Conservation (phyloP, 2,329 filamentous ascomycete genomes). For the Nemania sp. region DNA sequence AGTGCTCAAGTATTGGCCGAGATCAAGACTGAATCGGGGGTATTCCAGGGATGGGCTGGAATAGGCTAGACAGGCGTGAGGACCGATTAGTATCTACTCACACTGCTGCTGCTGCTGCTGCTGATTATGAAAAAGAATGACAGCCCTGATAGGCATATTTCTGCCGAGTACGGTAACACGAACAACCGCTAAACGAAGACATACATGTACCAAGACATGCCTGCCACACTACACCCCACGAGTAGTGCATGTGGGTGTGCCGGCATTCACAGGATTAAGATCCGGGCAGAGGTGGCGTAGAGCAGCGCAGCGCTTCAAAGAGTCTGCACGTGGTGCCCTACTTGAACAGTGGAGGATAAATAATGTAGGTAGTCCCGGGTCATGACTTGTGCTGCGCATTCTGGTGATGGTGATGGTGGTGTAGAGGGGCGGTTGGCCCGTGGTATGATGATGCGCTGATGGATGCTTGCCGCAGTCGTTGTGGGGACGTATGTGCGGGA, state of each 20-base stretch:
- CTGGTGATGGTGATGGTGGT: too few relatives aligned
- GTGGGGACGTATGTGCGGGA: too few relatives aligned
- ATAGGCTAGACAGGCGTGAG: not conserved
- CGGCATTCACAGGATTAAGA: not conserved
- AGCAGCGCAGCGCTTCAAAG: not conserved
- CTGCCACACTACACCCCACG: too few relatives aligned
- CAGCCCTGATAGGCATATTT: not conserved
- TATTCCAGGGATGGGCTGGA: not conserved
- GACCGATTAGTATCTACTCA: not conserved
- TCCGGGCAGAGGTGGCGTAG: not conserved
- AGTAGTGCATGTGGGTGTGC: too few relatives aligned
- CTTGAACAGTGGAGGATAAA: too few relatives aligned
- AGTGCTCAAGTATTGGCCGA: constrained; percentile 10
- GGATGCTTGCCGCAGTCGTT: too few relatives aligned
- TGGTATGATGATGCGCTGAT: too few relatives aligned
- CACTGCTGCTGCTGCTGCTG: not conserved
- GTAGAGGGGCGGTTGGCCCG: too few relatives aligned
- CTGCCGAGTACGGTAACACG: not conserved
- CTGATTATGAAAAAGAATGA: constrained; percentile 20
- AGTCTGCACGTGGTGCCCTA: not conserved
- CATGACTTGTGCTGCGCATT: too few relatives aligned
- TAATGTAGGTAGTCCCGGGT: too few relatives aligned
- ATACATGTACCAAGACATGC: not conserved
- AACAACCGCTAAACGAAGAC: not conserved
- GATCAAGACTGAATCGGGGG: not conserved